These are phyloP conservation scores for Pseudoscleropodium purum DNA, from an alignment of 225 moss, liverwort and hornwort genomes.

Conservation along the genomic window DNA sequence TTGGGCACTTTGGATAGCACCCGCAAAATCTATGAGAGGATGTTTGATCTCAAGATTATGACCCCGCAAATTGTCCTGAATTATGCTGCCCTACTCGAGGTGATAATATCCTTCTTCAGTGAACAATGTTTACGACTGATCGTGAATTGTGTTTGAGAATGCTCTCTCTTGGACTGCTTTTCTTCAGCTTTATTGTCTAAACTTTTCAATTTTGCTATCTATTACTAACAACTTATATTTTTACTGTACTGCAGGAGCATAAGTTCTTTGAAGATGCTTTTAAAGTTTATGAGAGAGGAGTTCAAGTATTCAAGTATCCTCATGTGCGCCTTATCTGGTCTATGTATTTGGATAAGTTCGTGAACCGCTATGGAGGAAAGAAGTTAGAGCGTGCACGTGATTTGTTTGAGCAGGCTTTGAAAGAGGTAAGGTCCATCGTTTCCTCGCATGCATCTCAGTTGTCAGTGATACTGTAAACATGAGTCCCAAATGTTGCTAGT, in stretches of 20 bases:
- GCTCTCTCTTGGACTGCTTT: neutral
- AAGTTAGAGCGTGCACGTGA: slow-evolving; percentile 95
- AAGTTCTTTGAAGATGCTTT: slow-evolving; percentile 96
- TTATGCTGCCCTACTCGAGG: slow-evolving; percentile 88
- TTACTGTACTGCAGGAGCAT: slow-evolving; percentile 47
- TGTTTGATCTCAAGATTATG: slow-evolving; percentile 87
- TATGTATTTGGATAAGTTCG: slow-evolving; percentile 88
- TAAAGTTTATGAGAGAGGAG: slow-evolving; percentile 96
- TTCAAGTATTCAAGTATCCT: slow-evolving; percentile 89
- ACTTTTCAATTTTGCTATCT: neutral
- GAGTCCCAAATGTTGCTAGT: neutral
- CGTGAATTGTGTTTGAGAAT: neutral
- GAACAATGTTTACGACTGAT: neutral
- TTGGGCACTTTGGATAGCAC: slow-evolving; percentile 74
- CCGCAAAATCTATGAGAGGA: slow-evolving; percentile 78
- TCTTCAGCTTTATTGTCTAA: neutral
- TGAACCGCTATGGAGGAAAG: slow-evolving; percentile 73
- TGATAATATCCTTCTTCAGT: slow-evolving; percentile 9
- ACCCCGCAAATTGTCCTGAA: slow-evolving; percentile 91
- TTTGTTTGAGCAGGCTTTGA: slow-evolving; percentile 93
- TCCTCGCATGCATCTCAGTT: neutral
- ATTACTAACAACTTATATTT: neutral
- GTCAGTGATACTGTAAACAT: neutral
- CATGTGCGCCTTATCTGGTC: slow-evolving; percentile 98
- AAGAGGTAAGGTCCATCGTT: slow-evolving; percentile 41